These are phyloP conservation scores for Spathaspora passalidarum DNA, from an alignment of 805 yeast genomes.

Conservation along the genomic window DNA sequence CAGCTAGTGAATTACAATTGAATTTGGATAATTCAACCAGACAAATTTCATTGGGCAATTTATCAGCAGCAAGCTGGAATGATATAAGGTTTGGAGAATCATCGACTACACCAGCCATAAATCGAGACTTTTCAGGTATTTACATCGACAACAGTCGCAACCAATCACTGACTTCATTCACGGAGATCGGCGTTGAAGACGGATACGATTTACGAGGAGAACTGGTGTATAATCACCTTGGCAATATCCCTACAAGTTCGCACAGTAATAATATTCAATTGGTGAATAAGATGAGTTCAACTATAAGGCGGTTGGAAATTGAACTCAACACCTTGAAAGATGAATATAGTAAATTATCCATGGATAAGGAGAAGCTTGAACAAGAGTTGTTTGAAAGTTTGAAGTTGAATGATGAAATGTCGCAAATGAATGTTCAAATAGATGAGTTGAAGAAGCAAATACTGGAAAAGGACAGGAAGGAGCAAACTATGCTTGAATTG, in stretches of 20 bases:
- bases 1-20: conserved; percentile 12
- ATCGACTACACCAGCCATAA: conserved; percentile 39
- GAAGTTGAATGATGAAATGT: conserved; percentile 25
- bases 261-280: conserved; percentile 45
- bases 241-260: conserved; percentile 1
- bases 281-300: conserved; percentile 71
- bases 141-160: conserved; percentile 11
- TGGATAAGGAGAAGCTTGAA: conserved; percentile 65
- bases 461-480: conserved; percentile 34
- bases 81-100: conserved; percentile 46
- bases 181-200: conserved; percentile 10
- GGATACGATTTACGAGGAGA: conserved; percentile 2
- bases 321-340: conserved; percentile 67
- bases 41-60: conserved; percentile 2
- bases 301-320: conserved; percentile 74
- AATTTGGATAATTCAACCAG: conserved; percentile 13
- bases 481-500: conserved; percentile 60
- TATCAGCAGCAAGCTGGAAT: conserved; percentile 10
- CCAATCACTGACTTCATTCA: conserved; percentile 15
- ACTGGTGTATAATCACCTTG: background rate
- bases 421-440: conserved; percentile 25
- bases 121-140: conserved; percentile 9
- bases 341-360: conserved; percentile 50
- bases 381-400: conserved; percentile 55
- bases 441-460: conserved; percentile 25